phyloP scores from a whole-genome alignment of 2,329 filamentous ascomycete genomes.

The Fusarium graminum region DNA sequence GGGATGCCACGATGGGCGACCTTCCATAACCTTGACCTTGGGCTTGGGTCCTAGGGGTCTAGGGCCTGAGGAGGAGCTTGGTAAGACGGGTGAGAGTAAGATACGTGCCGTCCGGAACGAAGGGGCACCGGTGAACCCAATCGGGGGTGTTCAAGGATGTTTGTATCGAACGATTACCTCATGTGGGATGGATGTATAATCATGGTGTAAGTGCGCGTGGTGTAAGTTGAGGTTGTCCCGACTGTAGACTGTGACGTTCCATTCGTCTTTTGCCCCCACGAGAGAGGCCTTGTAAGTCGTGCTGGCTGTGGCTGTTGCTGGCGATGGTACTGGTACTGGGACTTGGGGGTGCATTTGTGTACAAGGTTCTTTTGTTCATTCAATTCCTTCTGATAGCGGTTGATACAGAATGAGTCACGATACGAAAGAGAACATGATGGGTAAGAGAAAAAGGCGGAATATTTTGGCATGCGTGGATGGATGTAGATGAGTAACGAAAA shows the following conservation, averaged over 20 bases:
- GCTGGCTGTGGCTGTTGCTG: too few species aligned
- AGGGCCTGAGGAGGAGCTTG: too few species aligned
- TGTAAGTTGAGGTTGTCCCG: slow-evolving; percentile 29
- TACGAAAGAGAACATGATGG: background rate
- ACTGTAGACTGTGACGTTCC: slow-evolving; percentile 39
- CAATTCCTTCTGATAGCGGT: background rate
- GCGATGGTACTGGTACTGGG: slow-evolving; percentile 8
- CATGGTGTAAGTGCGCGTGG: background rate
- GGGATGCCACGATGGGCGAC: slow-evolving; percentile 39
- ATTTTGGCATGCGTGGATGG: background rate
- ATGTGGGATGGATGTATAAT: background rate
- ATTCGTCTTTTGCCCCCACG: slow-evolving; percentile 38
- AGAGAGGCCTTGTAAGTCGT: background rate
- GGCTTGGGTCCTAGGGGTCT: background rate
- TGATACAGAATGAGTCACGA: slow-evolving; percentile 32
- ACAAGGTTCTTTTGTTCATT: slow-evolving; percentile 13
- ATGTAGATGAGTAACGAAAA: slow-evolving; percentile 6
- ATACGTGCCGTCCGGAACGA: slow-evolving; percentile 23
- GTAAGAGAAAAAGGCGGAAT: background rate
- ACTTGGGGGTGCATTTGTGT: background rate
- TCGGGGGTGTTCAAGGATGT: slow-evolving; percentile 13
- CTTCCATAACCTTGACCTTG: background rate
- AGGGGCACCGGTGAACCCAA: slow-evolving; percentile 29
- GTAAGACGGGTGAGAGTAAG: slow-evolving; percentile 13
- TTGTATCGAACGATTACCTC: slow-evolving; percentile 16